A percentile compares a stretch with the other conserved stretches of the same genome.
Evolutionary conservation across 2,329 filamentous ascomycete species (phyloP).

Genomic region (Sphaerulina vaccinii): DNA sequence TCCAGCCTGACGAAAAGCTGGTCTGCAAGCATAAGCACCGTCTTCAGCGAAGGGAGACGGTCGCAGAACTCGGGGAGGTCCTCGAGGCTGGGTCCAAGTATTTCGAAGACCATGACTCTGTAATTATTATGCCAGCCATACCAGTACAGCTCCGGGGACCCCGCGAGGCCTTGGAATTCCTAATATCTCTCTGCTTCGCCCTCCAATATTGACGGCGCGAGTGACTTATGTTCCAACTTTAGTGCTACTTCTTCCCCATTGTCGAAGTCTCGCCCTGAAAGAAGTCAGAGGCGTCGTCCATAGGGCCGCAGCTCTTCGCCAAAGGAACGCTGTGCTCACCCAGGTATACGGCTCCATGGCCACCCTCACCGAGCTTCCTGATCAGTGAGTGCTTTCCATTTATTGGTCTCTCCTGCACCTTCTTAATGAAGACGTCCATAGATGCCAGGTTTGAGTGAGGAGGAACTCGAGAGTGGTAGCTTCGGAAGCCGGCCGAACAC

Average conservation of each 20-base stretch:
- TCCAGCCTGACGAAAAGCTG: slow-evolving; percentile 7
- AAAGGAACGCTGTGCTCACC: not conserved
- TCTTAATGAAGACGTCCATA: slow-evolving; percentile 3
- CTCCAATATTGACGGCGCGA: slow-evolving; percentile 1
- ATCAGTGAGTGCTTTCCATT: slow-evolving; percentile 4
- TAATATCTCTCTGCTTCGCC: not conserved
- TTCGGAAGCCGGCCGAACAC: too few relatives aligned
- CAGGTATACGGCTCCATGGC: slow-evolving; percentile 6
- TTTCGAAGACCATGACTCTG: slow-evolving; percentile 1
- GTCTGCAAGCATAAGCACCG: not conserved
- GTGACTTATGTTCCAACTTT: slow-evolving; percentile 3
- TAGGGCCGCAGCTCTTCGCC: not conserved
- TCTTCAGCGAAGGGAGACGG: slow-evolving; percentile 5
- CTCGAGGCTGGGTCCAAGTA: slow-evolving; percentile 24
- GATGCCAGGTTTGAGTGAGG: slow-evolving; percentile 2
- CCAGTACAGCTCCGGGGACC: slow-evolving; percentile 1
- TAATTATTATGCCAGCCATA: slow-evolving; percentile 4
- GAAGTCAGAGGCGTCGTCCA: not conserved
- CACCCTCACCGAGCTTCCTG: slow-evolving; percentile 6
- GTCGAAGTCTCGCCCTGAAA: slow-evolving; percentile 3
- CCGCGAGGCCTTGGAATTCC: not conserved
- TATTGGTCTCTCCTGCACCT: slow-evolving; percentile 4
- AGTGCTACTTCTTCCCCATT: slow-evolving; percentile 9
- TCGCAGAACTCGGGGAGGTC: slow-evolving; percentile 23
- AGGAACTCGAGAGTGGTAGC: too few relatives aligned